These are phyloP conservation scores for Sporisorium scitamineum DNA, from an alignment of 1,284 basidiomycete genomes.

Conservation along the genomic window DNA sequence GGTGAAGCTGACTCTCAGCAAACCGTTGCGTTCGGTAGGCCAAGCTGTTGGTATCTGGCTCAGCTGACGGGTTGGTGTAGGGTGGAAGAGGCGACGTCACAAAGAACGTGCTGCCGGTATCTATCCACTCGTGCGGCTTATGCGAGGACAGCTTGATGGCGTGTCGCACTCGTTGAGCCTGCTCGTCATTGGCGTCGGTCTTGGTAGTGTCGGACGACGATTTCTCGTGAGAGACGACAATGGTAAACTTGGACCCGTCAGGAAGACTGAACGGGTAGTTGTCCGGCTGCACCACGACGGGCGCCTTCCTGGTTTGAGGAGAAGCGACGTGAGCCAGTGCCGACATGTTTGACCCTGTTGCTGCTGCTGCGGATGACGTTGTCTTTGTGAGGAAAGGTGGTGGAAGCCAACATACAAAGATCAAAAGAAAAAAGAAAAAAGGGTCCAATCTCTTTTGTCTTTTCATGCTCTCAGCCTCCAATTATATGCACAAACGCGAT, in stretches of 20 bases:
- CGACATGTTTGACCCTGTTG: constrained; percentile 22
- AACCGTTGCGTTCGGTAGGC: constrained; percentile 45
- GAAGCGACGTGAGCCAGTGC: constrained; percentile 43
- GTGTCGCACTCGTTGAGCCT: constrained; percentile 15
- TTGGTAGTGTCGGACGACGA: neutral
- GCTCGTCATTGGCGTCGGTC: constrained; percentile 1
- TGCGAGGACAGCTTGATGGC: constrained; percentile 28
- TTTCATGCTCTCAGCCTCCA: neutral
- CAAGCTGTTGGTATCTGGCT: constrained; percentile 61
- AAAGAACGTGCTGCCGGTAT: constrained; percentile 25
- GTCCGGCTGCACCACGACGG: constrained; percentile 23
- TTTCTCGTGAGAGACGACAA: constrained; percentile 38
- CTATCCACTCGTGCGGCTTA: constrained; percentile 34
- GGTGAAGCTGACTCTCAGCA: constrained; percentile 18
- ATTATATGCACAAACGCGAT: no score
- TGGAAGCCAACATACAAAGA: no score
- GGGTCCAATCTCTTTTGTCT: neutral
- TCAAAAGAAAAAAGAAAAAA: no score
- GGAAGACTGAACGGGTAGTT: constrained; percentile 35
- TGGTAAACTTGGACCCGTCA: constrained; percentile 40
- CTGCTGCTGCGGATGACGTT: neutral
- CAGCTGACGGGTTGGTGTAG: constrained; percentile 50
- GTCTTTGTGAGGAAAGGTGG: neutral
- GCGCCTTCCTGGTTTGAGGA: constrained; percentile 37
- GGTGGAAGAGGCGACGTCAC: constrained; percentile 41